Percentiles rank a stretch among this genome's conserved stretches.
Conservation (phyloP, 139 green algal genomes). For the Raphidocelis subcapitata region DNA sequence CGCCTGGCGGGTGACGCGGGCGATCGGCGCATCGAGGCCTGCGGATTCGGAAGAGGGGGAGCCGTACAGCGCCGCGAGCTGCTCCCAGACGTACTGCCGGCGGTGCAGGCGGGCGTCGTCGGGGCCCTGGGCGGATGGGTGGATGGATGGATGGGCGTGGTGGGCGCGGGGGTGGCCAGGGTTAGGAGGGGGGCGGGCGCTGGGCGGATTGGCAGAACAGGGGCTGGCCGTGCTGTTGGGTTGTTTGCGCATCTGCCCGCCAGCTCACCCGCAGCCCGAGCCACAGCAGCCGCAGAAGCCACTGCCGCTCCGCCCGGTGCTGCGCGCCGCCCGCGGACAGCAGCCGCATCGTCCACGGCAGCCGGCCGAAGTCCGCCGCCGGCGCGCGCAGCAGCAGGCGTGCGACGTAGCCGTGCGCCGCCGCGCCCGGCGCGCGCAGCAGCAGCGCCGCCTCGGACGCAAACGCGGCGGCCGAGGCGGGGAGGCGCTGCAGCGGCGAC, state of each 20-base stretch:
- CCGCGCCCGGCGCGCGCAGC: constrained; percentile 36
- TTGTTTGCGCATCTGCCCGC: background rate
- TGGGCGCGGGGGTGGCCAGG: no score
- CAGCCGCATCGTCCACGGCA: constrained; percentile 48
- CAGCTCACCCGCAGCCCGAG: constrained; percentile 36
- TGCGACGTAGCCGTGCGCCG: constrained; percentile 44
- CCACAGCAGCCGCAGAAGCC: constrained; percentile 63
- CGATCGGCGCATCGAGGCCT: background rate
- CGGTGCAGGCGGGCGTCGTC: constrained; percentile 23
- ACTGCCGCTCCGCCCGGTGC: constrained; percentile 42
- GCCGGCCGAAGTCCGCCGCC: constrained; percentile 39
- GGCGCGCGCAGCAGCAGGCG: constrained; percentile 45
- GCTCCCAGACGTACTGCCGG: constrained; percentile 33
- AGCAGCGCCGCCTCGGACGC: constrained; percentile 56
- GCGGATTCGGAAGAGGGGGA: constrained; percentile 8
- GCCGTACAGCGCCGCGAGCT: constrained; percentile 13
- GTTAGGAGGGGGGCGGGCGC: background rate
- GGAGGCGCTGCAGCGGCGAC: constrained; percentile 50
- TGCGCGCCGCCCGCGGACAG: constrained; percentile 23
- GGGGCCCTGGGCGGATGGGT: constrained; percentile 13
- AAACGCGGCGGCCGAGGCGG: constrained; percentile 43
- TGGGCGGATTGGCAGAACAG: no score
- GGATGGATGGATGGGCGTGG: no score
- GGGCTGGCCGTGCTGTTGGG: background rate
- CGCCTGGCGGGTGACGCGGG: background rate